Evolutionary conservation across 2,329 filamentous ascomycete genomes (phyloP).

Genomic region (Botryosphaeria agaves): DNA sequence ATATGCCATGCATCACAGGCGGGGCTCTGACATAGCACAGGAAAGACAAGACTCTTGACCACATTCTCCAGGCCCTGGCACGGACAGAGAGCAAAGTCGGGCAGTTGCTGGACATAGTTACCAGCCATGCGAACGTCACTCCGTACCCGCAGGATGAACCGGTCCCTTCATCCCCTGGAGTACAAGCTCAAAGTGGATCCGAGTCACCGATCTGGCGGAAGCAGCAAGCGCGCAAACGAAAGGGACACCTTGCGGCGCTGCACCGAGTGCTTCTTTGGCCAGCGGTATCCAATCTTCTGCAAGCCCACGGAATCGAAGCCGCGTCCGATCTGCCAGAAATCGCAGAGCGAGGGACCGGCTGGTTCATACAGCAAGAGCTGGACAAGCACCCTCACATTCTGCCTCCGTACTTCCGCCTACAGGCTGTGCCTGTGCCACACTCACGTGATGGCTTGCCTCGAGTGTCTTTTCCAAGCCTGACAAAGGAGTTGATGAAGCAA

Average conservation of each 20-base stretch:
- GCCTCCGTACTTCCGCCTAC: constrained; percentile 8
- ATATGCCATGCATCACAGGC: too few relatives aligned
- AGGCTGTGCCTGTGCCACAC: constrained; percentile 6
- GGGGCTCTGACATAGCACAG: constrained; percentile 1
- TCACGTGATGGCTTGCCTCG: constrained; percentile 4
- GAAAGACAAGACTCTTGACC: constrained; percentile 1
- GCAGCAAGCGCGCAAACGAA: constrained; percentile 3
- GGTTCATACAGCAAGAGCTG: constrained; percentile 19
- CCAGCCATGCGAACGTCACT: not conserved
- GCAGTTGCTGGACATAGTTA: too few relatives aligned
- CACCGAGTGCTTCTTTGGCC: constrained; percentile 36
- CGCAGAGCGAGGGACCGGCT: constrained; percentile 18
- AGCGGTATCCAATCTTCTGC: constrained; percentile 16
- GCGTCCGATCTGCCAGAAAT: constrained; percentile 16
- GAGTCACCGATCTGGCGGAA: not conserved
- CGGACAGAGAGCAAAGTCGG: not conserved
- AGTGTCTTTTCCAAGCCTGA: constrained; percentile 19
- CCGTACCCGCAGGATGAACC: too few relatives aligned
- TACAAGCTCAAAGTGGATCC: too few relatives aligned
- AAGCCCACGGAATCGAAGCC: constrained; percentile 15
- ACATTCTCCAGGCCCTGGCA: too few relatives aligned
- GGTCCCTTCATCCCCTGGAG: too few relatives aligned
- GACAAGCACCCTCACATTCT: constrained; percentile 12
- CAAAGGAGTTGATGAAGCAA: constrained; percentile 31
- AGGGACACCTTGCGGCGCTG: constrained; percentile 20